Evolutionary conservation across 2,329 filamentous ascomycete species (phyloP), one percentile per base, ranked within the genome.

Genomic region (Epicoccum nigrum): DNA sequence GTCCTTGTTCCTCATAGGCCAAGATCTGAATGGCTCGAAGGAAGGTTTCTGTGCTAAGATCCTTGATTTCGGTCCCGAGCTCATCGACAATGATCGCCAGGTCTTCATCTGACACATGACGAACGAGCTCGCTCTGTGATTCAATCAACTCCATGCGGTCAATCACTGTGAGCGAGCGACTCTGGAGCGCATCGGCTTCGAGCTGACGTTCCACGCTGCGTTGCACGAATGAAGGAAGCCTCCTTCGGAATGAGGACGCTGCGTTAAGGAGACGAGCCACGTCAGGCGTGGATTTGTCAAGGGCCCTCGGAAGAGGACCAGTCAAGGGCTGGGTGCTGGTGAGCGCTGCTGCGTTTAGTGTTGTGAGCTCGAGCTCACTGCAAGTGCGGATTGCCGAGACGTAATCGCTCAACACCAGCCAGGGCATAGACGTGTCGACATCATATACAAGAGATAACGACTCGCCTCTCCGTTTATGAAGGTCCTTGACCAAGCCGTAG

Each of bases 381-480:
- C 90, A 96, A 64, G 88, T 85, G 55, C 93, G 83, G 43, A 97
- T 82, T 2, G 89, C 86, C 4, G 90, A 88, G 40, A 95, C 79
- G 25, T 88, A 85, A 72, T 97, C 92, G 1, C 92, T 86, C 63
- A 91, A 88, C 4, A 96, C 81, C 38, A 95, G 82, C 91, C 92
- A 97, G 1, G 90, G 84, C 76, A 92, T 83, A 41, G 87, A 86
- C 8, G 82, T 81, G 39, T 83, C 80, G 0, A 81, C 72, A 64
- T 97, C 94, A 47, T 90, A 86, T 0, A 86, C 84, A 35, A 97
- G 78, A 1, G 89, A 86, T 35, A 97, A 75, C 0, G 90, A 87
- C 66, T 97, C 92, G 15, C 89, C 88, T 65, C 92, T 83, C 64
- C 90, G 87, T 64, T 89, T 92, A 69, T 97, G 92, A 32, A 99